Evolutionary conservation across 495 filamentous ascomycete species (phyloP).

Genomic region (Aspergillus heteromorphus): DNA sequence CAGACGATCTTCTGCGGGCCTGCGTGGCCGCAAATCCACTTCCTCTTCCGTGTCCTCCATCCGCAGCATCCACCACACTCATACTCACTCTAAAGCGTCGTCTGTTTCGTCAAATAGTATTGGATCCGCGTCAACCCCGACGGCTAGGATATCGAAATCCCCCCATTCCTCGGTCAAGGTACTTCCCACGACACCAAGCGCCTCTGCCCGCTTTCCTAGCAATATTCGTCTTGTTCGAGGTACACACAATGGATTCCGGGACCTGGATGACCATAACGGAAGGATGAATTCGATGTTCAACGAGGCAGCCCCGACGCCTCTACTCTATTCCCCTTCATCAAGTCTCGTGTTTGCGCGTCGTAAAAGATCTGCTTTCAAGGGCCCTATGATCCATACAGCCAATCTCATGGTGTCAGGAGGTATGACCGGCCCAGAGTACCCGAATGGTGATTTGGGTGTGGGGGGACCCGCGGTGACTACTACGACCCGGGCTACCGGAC

Average conservation of each 20-base stretch:
- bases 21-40: conserved; percentile 91
- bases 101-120: conserved; percentile 83
- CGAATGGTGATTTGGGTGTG: conserved; percentile 30
- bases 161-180: conserved; percentile 92
- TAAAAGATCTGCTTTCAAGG: conserved; percentile 85
- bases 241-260: conserved; percentile 26
- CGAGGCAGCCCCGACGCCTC: conserved; percentile 32
- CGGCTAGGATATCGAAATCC: conserved; percentile 59
- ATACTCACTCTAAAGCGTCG: conserved; percentile 88
- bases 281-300: conserved; percentile 32
- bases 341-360: conserved; percentile 85
- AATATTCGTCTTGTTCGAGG: conserved; percentile 82
- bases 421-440: conserved; percentile 32
- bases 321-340: conserved; percentile 46
- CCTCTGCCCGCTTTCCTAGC: conserved; percentile 66
- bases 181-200: conserved; percentile 83
- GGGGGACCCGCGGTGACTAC: conserved; percentile 49
- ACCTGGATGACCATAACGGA: conserved; percentile 21
- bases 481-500: conserved; percentile 55
- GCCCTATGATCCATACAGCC: conserved; percentile 62
- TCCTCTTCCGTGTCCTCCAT: conserved; percentile 93
- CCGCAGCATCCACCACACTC: conserved; percentile 79
- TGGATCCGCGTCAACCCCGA: conserved; percentile 60
- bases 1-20: conserved; percentile 64
- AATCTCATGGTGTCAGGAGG: conserved; percentile 38